Conservation (phyloP, 106 monocot species). For the Dendrobium huoshanense region DNA sequence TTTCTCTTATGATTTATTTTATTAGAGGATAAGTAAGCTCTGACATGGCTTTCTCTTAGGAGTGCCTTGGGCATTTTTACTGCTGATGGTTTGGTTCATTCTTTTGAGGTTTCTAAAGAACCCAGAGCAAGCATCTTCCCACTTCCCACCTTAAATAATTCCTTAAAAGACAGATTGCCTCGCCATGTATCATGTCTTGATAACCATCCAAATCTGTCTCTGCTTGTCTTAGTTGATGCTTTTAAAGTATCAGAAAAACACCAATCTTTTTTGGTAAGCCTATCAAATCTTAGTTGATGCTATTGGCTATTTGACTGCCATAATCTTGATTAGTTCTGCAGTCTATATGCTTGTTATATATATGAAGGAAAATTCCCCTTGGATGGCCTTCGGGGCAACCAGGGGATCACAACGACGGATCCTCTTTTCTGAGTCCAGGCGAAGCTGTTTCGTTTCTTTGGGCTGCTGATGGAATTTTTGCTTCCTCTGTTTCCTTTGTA, state of each 20-base stretch:
- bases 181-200: conserved; percentile 53
- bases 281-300: not conserved
- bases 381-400: no score
- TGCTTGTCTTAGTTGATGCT: conserved; percentile 52
- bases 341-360: not conserved
- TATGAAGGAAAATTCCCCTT: not conserved
- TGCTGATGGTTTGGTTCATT: conserved; percentile 56
- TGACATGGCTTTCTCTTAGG: conserved; percentile 24
- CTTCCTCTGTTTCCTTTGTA: no score
- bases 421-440: no score
- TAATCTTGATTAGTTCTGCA: not conserved
- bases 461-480: no score
- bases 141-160: conserved; percentile 16
- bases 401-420: no score
- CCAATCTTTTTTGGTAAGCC: conserved; percentile 28
- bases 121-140: conserved; percentile 18
- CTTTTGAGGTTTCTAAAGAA: conserved; percentile 42
- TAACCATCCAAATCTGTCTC: conserved; percentile 48
- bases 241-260: conserved; percentile 19
- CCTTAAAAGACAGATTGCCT: conserved; percentile 22
- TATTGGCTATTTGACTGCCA: not conserved
- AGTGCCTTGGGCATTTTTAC: conserved; percentile 52
- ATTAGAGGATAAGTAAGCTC: not conserved
- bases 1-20: not conserved
- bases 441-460: no score